phyloP scores from a whole-genome alignment of 2,329 filamentous ascomycete species.

The Apiospora marii region DNA sequence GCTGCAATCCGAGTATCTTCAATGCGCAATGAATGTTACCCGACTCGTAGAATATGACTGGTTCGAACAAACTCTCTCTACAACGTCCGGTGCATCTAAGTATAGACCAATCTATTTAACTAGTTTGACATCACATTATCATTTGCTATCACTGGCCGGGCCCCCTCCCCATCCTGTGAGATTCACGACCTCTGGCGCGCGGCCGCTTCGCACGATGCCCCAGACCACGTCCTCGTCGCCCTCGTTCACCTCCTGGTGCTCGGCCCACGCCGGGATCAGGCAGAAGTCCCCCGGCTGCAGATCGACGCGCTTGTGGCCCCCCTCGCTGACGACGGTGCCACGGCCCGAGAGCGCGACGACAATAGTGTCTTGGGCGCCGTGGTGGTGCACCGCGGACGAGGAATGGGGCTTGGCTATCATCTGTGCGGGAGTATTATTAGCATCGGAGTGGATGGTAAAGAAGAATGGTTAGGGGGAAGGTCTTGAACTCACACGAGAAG shows the following conservation, averaged over 20 bases:
- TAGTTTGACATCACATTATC: background rate
- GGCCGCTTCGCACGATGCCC: conserved; percentile 58
- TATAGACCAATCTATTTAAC: too few relatives aligned
- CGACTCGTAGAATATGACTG: too few relatives aligned
- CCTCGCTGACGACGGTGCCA: conserved; percentile 57
- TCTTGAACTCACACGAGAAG: conserved; percentile 50
- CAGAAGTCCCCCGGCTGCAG: conserved; percentile 60
- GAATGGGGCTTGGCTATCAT: conserved; percentile 40
- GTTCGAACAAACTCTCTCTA: too few relatives aligned
- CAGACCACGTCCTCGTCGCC: conserved; percentile 61
- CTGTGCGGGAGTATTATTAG: background rate
- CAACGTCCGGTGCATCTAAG: too few relatives aligned
- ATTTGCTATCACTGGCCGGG: background rate
- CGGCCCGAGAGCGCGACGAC: conserved; percentile 58
- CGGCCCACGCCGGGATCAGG: conserved; percentile 59
- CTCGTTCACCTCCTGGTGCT: conserved; percentile 65
- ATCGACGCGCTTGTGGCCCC: conserved; percentile 54
- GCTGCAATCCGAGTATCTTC: too few relatives aligned
- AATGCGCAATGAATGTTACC: too few relatives aligned
- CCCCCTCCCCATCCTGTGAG: conserved; percentile 53
- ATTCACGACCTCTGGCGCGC: conserved; percentile 57
- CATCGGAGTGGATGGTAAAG: too few relatives aligned
- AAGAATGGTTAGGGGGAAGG: too few relatives aligned
- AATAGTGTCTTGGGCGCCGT: conserved; percentile 61
- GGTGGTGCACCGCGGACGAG: conserved; percentile 59